These are phyloP conservation scores for Fagopyrum esculentum DNA, from an alignment of 148 eudicot species.

Conservation along the genomic window DNA sequence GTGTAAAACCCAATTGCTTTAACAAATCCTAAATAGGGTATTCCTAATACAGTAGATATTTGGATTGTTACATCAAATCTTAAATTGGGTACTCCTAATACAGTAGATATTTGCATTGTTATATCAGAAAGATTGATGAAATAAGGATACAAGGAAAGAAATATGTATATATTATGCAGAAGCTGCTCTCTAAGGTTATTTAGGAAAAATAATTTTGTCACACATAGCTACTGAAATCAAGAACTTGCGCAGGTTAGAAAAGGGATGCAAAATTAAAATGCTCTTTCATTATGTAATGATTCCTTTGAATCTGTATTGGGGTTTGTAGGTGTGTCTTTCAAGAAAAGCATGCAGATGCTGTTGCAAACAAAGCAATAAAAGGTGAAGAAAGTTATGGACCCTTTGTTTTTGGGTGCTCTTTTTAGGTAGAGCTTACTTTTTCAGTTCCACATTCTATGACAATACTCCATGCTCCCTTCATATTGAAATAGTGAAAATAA, in stretches of 20 bases:
- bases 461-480: background rate
- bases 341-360: slow-evolving; percentile 1
- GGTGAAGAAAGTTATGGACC: slow-evolving; percentile 12
- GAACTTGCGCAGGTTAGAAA: background rate
- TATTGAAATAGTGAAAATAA: no score
- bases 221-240: background rate
- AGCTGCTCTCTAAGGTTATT: background rate
- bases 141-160: background rate
- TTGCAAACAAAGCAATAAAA: background rate
- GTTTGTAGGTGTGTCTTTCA: slow-evolving; percentile 7
- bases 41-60: background rate
- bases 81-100: background rate
- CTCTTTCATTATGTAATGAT: slow-evolving; percentile 11
- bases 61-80: background rate
- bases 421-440: background rate
- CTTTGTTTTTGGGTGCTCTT: background rate
- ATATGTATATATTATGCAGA: background rate
- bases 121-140: background rate
- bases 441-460: background rate
- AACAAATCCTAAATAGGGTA: background rate
- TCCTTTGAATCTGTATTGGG: slow-evolving; percentile 6
- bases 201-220: background rate
- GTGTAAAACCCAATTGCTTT: background rate
- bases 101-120: background rate
- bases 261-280: background rate